Percentiles rank a stretch among this genome's conserved stretches.
phyloP scores from a whole-genome alignment of 192 early-diverging fungal species.

The Podila minutissima region DNA sequence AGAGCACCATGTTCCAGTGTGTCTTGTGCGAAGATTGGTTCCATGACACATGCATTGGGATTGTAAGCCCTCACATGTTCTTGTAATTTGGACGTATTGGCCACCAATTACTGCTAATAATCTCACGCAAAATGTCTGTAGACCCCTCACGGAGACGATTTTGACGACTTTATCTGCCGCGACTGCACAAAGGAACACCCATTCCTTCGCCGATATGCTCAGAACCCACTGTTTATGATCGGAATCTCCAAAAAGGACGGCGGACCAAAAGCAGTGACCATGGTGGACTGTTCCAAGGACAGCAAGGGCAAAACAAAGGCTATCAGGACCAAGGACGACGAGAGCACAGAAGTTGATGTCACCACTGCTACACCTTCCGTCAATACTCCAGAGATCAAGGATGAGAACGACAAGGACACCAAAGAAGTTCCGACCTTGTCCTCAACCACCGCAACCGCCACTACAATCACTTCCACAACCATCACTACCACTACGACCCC shows the following conservation, averaged over 20 bases:
- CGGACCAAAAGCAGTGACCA: conserved; percentile 32
- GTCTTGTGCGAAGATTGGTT: conserved; percentile 90
- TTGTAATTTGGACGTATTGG: background rate
- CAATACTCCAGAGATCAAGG: background rate
- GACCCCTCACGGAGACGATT: conserved; percentile 62
- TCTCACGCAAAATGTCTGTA: conserved; percentile 11
- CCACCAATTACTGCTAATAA: background rate
- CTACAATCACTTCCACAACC: conserved; percentile 5
- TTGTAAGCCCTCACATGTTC: conserved; percentile 24
- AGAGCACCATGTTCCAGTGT: conserved; percentile 87
- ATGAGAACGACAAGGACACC: background rate
- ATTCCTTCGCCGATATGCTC: conserved; percentile 49
- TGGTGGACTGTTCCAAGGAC: conserved; percentile 35
- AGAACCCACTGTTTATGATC: conserved; percentile 38
- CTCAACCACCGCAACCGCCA: background rate
- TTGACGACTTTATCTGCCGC: conserved; percentile 78
- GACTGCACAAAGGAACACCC: conserved; percentile 63
- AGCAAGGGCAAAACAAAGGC: conserved; percentile 1
- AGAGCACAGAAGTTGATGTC: conserved; percentile 9
- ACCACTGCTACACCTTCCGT: background rate
- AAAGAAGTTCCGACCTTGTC: background rate
- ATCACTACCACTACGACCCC: background rate
- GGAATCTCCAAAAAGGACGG: conserved; percentile 26
- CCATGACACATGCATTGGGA: conserved; percentile 76
- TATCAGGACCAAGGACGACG: background rate